These are phyloP conservation scores for Leccinum uliginosum DNA, from an alignment of 768 basidiomycete genomes.

Conservation along the genomic window DNA sequence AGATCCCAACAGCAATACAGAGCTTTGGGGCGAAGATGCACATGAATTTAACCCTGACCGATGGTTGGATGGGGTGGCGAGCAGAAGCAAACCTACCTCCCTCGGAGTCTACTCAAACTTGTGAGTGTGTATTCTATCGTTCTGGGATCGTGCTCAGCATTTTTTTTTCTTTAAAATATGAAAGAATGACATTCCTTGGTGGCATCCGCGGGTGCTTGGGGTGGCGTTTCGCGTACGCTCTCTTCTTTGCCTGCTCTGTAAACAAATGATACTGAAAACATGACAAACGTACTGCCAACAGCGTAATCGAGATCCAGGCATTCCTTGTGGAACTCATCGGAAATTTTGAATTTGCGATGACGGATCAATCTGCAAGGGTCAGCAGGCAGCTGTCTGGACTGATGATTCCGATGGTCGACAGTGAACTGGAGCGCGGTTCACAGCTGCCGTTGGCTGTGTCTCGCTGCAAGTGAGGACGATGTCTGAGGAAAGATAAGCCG, in stretches of 20 bases:
- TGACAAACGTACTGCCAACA: not conserved
- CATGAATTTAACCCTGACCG: constrained; percentile 29
- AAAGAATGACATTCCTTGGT: constrained; percentile 13
- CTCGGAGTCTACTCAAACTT: constrained; percentile 29
- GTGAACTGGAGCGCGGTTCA: constrained; percentile 24
- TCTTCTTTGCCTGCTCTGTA: not conserved
- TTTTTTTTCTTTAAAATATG: not conserved
- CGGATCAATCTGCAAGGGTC: constrained; percentile 17
- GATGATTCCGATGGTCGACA: constrained; percentile 32
- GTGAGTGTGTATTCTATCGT: constrained; percentile 6
- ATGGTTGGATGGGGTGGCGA: constrained; percentile 19
- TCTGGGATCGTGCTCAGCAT: not conserved
- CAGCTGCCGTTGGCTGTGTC: constrained; percentile 21
- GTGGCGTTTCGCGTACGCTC: not conserved
- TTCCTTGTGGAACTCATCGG: constrained; percentile 42
- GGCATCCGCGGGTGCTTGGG: constrained; percentile 26
- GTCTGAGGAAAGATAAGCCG: not conserved
- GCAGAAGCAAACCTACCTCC: constrained; percentile 15
- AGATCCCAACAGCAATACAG: constrained; percentile 16
- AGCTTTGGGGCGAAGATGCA: constrained; percentile 31
- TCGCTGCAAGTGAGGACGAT: not conserved
- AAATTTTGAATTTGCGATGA: constrained; percentile 45
- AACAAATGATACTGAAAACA: not conserved
- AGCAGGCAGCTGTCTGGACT: constrained; percentile 20
- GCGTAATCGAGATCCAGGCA: not conserved